Conservation (phyloP, 2,329 filamentous ascomycete genomes). For the Alternaria brassicicola region DNA sequence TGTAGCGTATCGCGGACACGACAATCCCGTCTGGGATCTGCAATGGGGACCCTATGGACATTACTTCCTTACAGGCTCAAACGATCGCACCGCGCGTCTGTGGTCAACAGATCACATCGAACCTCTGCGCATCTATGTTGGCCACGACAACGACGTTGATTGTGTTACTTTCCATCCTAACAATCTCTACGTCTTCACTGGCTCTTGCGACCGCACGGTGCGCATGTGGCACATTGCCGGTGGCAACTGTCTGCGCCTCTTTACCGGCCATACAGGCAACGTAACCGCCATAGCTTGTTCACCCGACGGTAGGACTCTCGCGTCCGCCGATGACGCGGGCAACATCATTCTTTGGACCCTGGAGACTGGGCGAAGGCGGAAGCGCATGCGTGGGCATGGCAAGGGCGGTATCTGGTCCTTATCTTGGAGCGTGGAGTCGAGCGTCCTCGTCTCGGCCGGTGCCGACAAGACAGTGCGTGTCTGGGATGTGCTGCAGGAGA, state of each 20-base stretch:
- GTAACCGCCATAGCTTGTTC: slow-evolving; percentile 85
- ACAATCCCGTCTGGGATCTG: slow-evolving; percentile 85
- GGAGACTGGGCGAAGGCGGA: slow-evolving; percentile 81
- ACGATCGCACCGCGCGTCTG: slow-evolving; percentile 87
- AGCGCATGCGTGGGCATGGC: slow-evolving; percentile 91
- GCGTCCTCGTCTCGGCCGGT: slow-evolving; percentile 85
- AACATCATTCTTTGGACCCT: slow-evolving; percentile 96
- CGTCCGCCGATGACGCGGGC: slow-evolving; percentile 84
- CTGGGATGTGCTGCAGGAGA: slow-evolving; percentile 85
- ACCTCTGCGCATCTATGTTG: slow-evolving; percentile 83
- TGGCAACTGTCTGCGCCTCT: slow-evolving; percentile 86
- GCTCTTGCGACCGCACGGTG: slow-evolving; percentile 89
- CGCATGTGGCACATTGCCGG: slow-evolving; percentile 96
- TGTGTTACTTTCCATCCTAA: slow-evolving; percentile 94
- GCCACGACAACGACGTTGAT: slow-evolving; percentile 93
- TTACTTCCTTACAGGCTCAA: slow-evolving; percentile 87
- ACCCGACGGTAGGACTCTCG: slow-evolving; percentile 87
- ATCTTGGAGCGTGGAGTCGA: slow-evolving; percentile 92
- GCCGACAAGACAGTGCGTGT: slow-evolving; percentile 91
- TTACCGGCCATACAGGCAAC: slow-evolving; percentile 88
- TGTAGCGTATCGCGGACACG: slow-evolving; percentile 92
- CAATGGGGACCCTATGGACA: slow-evolving; percentile 92
- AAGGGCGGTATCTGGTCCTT: slow-evolving; percentile 94
- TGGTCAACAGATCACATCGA: slow-evolving; percentile 95
- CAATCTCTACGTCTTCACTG: slow-evolving; percentile 90